Evolutionary conservation across 169 alveolate genomes (phyloP).

Genomic region (Plasmodium inui): DNA sequence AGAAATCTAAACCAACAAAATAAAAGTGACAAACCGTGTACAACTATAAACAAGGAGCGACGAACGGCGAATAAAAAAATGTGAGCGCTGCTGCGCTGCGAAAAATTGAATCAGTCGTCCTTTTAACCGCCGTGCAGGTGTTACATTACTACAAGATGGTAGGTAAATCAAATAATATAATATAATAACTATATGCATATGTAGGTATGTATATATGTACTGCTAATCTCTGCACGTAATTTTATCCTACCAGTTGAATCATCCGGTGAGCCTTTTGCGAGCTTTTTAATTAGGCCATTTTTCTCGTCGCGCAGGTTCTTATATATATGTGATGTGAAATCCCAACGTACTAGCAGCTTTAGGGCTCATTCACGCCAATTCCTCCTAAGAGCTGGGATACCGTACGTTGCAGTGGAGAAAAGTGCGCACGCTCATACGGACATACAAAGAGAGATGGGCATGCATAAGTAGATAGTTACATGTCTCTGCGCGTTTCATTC

Average conservation of each 20-base stretch:
- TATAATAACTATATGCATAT: background rate
- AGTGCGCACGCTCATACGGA: background rate
- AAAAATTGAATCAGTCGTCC: background rate
- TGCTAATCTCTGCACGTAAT: background rate
- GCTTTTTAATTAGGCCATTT: background rate
- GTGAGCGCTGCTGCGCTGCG: background rate
- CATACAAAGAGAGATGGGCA: background rate
- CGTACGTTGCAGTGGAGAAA: background rate
- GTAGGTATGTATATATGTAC: background rate
- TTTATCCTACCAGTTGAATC: background rate
- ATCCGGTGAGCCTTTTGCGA: background rate
- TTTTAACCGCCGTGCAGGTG: background rate
- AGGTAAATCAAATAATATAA: background rate
- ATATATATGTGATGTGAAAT: background rate
- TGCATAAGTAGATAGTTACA: background rate
- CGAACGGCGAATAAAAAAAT: background rate
- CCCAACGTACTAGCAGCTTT: background rate
- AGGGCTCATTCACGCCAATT: background rate
- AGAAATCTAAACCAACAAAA: background rate
- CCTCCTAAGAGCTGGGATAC: background rate
- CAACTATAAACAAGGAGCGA: background rate
- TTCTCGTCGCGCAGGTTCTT: background rate
- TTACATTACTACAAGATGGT: background rate
- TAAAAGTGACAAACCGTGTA: background rate
- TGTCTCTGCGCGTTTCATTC: background rate